These are phyloP conservation scores for Moricandia moricandioides DNA, from an alignment of 345 rosid species.

Conservation along the genomic window DNA sequence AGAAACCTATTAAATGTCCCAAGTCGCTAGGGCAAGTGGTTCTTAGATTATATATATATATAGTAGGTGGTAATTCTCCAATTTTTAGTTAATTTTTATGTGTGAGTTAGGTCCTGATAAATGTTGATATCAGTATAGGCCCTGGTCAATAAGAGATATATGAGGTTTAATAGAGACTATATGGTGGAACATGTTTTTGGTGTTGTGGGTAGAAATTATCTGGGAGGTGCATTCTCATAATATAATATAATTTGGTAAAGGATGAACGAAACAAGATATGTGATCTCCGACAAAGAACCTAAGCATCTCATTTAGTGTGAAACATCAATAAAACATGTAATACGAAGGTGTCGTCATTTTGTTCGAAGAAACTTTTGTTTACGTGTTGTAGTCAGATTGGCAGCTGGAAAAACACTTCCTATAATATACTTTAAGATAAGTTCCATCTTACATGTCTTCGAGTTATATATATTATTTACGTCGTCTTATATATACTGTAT, in stretches of 20 bases:
- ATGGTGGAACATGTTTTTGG: background rate
- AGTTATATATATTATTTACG: background rate
- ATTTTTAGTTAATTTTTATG: too few relatives aligned
- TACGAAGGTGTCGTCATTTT: background rate
- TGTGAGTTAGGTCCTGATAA: too few relatives aligned
- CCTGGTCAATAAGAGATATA: background rate
- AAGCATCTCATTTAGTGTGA: background rate
- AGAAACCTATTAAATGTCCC: too few relatives aligned
- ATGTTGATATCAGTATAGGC: background rate
- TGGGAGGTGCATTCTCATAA: background rate
- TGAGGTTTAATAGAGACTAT: background rate
- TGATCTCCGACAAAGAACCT: background rate
- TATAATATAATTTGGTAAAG: background rate
- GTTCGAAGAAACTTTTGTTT: background rate
- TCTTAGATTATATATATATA: too few relatives aligned
- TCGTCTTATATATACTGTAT: background rate
- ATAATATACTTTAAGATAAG: background rate
- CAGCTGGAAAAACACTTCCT: background rate
- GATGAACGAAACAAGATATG: background rate
- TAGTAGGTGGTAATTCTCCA: too few relatives aligned
- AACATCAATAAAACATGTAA: background rate
- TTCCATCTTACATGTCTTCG: constrained; percentile 9
- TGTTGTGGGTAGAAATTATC: background rate
- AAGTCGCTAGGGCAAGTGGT: too few relatives aligned
- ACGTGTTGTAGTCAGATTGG: background rate